Evolutionary conservation across 768 basidiomycete species (phyloP).

Genomic region (Clavaria fumosa): DNA sequence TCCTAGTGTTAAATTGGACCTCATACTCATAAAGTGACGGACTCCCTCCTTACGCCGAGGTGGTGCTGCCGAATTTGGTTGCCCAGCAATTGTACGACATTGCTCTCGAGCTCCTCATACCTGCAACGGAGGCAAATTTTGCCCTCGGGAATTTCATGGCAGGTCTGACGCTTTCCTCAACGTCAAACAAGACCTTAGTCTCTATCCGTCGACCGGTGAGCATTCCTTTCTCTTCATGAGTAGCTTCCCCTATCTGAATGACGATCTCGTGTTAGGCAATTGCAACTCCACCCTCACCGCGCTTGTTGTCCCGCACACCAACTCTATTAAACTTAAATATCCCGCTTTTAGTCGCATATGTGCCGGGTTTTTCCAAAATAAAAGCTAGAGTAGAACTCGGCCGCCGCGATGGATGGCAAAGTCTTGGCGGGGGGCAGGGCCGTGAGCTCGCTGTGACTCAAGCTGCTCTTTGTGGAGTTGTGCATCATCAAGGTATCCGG

Average conservation of each 20-base stretch:
- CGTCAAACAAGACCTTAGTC: slow-evolving; percentile 47
- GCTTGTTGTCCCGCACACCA: too few relatives aligned
- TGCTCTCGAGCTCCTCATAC: slow-evolving; percentile 48
- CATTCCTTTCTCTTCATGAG: slow-evolving; percentile 7
- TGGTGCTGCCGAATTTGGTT: slow-evolving; percentile 34
- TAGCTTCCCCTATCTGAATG: slow-evolving; percentile 5
- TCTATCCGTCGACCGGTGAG: slow-evolving; percentile 52
- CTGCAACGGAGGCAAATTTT: slow-evolving; percentile 49
- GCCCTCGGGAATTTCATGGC: slow-evolving; percentile 81
- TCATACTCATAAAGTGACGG: slow-evolving; percentile 35
- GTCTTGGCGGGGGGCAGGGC: slow-evolving; percentile 49
- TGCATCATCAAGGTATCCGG: slow-evolving; percentile 59
- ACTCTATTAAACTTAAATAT: slow-evolving; percentile 39
- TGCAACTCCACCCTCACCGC: slow-evolving; percentile 28
- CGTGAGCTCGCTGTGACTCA: slow-evolving; percentile 56
- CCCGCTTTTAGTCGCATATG: slow-evolving; percentile 41
- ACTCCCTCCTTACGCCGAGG: slow-evolving; percentile 43
- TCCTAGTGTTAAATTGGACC: slow-evolving; percentile 5
- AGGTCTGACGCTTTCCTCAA: slow-evolving; percentile 39
- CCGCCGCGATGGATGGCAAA: slow-evolving; percentile 58
- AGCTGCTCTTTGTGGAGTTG: slow-evolving; percentile 44
- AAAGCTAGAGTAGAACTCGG: slow-evolving; percentile 58
- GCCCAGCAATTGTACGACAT: slow-evolving; percentile 62
- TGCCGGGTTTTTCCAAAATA: slow-evolving; percentile 30
- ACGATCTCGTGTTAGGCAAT: slow-evolving; percentile 33